phyloP scores from a whole-genome alignment of 2,329 filamentous ascomycete species.

The Claviceps sp. region DNA sequence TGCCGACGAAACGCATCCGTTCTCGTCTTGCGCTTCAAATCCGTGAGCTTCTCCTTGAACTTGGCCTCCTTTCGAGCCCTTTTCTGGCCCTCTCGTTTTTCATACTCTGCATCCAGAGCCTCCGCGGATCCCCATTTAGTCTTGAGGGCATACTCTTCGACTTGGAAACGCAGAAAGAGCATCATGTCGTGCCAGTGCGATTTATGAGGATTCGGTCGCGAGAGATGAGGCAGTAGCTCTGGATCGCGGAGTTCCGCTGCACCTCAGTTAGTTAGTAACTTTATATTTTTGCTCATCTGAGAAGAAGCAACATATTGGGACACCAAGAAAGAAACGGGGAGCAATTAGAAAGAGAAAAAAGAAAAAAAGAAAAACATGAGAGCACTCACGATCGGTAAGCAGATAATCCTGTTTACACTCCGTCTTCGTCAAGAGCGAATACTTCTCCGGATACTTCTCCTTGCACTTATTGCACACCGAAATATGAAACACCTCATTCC shows the following conservation, averaged over 20 bases:
- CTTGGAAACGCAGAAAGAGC: constrained; percentile 84
- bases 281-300: not conserved
- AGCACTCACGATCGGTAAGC: constrained; percentile 66
- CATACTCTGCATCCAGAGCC: constrained; percentile 78
- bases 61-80: constrained; percentile 81
- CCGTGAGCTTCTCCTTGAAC: constrained; percentile 76
- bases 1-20: constrained; percentile 78
- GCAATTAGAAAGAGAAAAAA: not conserved
- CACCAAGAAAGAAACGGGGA: not conserved
- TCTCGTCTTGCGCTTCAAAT: constrained; percentile 84
- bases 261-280: constrained; percentile 1
- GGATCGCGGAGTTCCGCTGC: constrained; percentile 79
- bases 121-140: constrained; percentile 86
- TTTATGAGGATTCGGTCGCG: constrained; percentile 88
- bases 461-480: constrained; percentile 75
- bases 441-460: constrained; percentile 80
- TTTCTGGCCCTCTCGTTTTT: constrained; percentile 61
- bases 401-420: constrained; percentile 93
- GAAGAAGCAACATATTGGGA: no score
- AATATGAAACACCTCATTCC: constrained; percentile 71
- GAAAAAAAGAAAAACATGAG: not conserved
- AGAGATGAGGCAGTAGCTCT: constrained; percentile 74
- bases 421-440: constrained; percentile 90
- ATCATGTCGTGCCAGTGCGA: constrained; percentile 98
- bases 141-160: constrained; percentile 83